Conservation (phyloP, 768 basidiomycete genomes). For the Suillus brevipes region DNA sequence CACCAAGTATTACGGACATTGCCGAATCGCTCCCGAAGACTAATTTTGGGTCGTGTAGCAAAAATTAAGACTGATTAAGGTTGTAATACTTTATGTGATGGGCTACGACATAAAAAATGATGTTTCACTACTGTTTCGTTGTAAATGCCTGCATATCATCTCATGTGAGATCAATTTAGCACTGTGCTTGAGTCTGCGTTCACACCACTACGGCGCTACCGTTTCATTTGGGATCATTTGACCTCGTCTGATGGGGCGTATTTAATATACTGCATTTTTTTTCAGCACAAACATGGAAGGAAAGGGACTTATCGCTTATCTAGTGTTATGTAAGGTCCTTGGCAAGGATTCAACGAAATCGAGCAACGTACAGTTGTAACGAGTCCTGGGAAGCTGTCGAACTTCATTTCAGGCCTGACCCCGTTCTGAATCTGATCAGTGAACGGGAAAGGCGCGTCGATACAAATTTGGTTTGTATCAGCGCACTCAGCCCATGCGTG, state of each 20-base stretch:
- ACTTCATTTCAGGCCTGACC: neutral
- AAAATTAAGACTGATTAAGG: neutral
- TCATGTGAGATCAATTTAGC: neutral
- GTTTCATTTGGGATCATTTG: neutral
- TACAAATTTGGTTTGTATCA: neutral
- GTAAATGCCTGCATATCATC: neutral
- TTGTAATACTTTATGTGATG: neutral
- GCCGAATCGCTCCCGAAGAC: neutral
- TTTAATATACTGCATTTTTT: neutral
- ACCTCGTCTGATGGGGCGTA: neutral
- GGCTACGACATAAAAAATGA: neutral
- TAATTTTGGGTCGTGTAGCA: neutral
- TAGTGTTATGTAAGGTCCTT: neutral
- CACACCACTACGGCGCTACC: neutral
- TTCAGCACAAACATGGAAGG: neutral
- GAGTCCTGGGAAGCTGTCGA: neutral
- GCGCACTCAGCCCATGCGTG: neutral
- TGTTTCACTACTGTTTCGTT: neutral
- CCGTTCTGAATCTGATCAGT: neutral
- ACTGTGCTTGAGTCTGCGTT: neutral
- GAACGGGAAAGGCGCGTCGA: neutral
- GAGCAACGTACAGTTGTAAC: neutral
- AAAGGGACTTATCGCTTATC: neutral
- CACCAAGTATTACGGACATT: slow-evolving; percentile 1
- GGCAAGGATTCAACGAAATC: neutral